These are phyloP conservation scores for Rhizopus arrhizus DNA, from an alignment of 371 early-diverging fungal species.

Conservation along the genomic window DNA sequence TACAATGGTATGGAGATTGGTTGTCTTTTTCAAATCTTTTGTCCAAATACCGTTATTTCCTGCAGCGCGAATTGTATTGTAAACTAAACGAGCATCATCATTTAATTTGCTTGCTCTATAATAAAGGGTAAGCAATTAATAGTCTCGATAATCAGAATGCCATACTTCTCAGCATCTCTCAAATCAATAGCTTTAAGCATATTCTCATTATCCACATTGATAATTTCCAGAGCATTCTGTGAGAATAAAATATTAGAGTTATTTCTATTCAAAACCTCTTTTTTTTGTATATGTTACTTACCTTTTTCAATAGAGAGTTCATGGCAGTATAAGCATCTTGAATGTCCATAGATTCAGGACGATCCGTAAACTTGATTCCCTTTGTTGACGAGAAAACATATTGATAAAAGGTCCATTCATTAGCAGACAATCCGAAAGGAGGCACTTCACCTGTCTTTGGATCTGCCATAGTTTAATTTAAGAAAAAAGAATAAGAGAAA, in stretches of 20 bases:
- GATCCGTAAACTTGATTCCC: conserved; percentile 49
- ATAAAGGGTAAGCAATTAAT: neutral
- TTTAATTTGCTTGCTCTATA: conserved; percentile 48
- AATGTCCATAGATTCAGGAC: conserved; percentile 47
- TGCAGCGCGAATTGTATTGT: conserved; percentile 79
- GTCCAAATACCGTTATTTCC: conserved; percentile 92
- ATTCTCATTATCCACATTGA: conserved; percentile 43
- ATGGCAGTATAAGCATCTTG: conserved; percentile 48
- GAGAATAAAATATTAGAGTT: neutral
- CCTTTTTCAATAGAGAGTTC: conserved; percentile 57
- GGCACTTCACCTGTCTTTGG: conserved; percentile 19
- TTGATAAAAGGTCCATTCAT: conserved; percentile 35
- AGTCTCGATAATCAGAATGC: neutral
- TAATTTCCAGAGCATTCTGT: conserved; percentile 38
- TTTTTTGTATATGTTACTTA: conserved; percentile 16
- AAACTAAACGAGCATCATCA: conserved; percentile 66
- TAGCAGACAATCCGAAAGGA: conserved; percentile 28
- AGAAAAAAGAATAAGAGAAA: neutral
- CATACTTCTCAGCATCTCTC: conserved; percentile 46
- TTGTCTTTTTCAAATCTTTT: conserved; percentile 84
- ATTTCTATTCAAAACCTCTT: neutral
- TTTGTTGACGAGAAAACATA: conserved; percentile 23
- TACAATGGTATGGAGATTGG: conserved; percentile 82
- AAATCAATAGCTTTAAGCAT: conserved; percentile 43
- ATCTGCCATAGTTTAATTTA: conserved; percentile 13